Base-by-base conservation (phyloP, 2,329 filamentous ascomycete species). In the Rachicladosporium sp. region DNA sequence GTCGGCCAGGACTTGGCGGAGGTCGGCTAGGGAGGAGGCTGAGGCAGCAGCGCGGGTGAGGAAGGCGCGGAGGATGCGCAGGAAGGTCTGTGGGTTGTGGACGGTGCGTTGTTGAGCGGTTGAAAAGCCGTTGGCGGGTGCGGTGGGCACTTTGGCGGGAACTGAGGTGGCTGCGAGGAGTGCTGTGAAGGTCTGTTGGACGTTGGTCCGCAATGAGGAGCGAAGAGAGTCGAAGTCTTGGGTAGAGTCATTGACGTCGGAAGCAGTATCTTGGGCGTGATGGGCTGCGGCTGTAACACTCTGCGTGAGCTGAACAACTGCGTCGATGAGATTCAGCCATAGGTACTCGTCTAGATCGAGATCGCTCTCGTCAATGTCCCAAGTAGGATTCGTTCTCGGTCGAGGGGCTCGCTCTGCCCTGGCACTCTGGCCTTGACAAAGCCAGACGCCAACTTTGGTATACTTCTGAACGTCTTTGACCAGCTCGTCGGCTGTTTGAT, bases 121-220 rank as follows among this genome's bases (percentile, higher is more conserved):
- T 19, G 30, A 19, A 8, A 6, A 33, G 36, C 38, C n/a, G 2
- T 13, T 11, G 31, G 38, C 15, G 33, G 33, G 35, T 35, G 43
- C 21, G 21, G 34, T 9, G 29, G 49, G 31, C 34, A 13, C 36
- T 11, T 32, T 31, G 31, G 21, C 58, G 7, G 10, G 35, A 47
- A 35, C 36, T 10, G 84, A 85, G 0, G 82, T 89, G 30, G 82
- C 78, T 1, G 80, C 76, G 15, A 95, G 73, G 10, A 96, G 71
- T 1, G 87, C 81, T 3, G 86, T 93, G 56, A 98, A 96, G 1
- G 82, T 82, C 51, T 88, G 80, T 56, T 98, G 91, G 5, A 96
- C 87, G 15, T 89, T 71, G 2, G 75, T 76, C 2, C 88, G 82
- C 15, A 95, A 70, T 8, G 80, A 71, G 1, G 70, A 66, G 27